A percentile compares a stretch with the other conserved stretches of the same genome.
These are phyloP conservation scores for Fusarium xyrophilum DNA, from an alignment of 2,329 filamentous ascomycete species.

Conservation along the genomic window DNA sequence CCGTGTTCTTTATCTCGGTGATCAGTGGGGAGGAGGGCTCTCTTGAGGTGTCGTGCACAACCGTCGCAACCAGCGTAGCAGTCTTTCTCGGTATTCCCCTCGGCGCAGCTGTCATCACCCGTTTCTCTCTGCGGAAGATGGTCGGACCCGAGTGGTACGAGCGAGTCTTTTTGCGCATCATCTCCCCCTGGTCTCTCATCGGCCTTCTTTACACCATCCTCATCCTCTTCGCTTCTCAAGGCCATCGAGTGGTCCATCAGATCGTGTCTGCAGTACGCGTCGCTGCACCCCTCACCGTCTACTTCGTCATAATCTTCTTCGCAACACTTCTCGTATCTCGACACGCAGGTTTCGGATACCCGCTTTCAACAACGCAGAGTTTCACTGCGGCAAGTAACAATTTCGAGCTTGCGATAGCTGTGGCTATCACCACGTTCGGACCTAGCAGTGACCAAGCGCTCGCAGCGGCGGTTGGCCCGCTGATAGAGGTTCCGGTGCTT, in stretches of 20 bases:
- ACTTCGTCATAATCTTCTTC: slow-evolving; percentile 79
- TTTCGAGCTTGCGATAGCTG: slow-evolving; percentile 90
- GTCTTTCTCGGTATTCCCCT: slow-evolving; percentile 88
- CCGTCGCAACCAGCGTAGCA: slow-evolving; percentile 79
- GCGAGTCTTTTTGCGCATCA: slow-evolving; percentile 70
- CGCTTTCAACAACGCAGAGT: slow-evolving; percentile 75
- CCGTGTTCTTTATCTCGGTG: slow-evolving; percentile 72
- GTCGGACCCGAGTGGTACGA: slow-evolving; percentile 69
- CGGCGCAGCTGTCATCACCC: slow-evolving; percentile 78
- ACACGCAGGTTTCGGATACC: slow-evolving; percentile 77
- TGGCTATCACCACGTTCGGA: slow-evolving; percentile 82
- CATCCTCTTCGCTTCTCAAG: slow-evolving; percentile 84
- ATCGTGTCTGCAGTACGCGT: slow-evolving; percentile 84
- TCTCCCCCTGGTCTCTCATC: slow-evolving; percentile 77
- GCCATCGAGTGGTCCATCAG: slow-evolving; percentile 77
- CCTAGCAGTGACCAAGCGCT: slow-evolving; percentile 79
- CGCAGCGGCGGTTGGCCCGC: slow-evolving; percentile 81
- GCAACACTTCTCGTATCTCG: slow-evolving; percentile 67
- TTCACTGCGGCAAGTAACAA: slow-evolving; percentile 94
- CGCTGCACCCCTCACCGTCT: slow-evolving; percentile 79
- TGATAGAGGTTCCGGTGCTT: slow-evolving; percentile 87
- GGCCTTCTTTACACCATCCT: slow-evolving; percentile 88
- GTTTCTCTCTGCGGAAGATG: slow-evolving; percentile 65
- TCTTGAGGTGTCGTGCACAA: slow-evolving; percentile 61
- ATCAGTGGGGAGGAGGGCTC: slow-evolving; percentile 60